Conservation (phyloP, 2,329 filamentous ascomycete genomes). For the Penicillium crustosum region DNA sequence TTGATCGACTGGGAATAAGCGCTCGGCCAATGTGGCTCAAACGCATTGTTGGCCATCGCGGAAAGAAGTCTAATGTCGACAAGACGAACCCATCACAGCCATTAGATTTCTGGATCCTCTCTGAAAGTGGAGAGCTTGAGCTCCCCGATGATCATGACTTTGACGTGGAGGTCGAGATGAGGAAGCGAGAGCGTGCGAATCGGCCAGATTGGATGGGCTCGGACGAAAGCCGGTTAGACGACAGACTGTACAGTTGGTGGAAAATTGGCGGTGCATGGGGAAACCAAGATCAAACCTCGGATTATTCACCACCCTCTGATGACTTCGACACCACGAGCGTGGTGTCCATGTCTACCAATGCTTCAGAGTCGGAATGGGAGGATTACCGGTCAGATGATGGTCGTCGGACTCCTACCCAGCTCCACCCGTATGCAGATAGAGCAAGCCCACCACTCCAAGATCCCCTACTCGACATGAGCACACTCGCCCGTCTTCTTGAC, state of each 20-base stretch:
- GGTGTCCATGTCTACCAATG: slow-evolving; percentile 62
- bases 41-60: slow-evolving; percentile 33
- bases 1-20: slow-evolving; percentile 61
- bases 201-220: slow-evolving; percentile 43
- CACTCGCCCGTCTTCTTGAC: slow-evolving; percentile 78
- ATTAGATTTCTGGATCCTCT: slow-evolving; percentile 56
- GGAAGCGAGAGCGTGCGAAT: slow-evolving; percentile 56
- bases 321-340: slow-evolving; percentile 78
- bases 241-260: slow-evolving; percentile 81
- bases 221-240: slow-evolving; percentile 68
- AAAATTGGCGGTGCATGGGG: slow-evolving; percentile 82
- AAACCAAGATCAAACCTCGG: slow-evolving; percentile 73
- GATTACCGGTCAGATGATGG: slow-evolving; percentile 49
- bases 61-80: slow-evolving; percentile 18
- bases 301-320: slow-evolving; percentile 63
- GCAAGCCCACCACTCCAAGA: slow-evolving; percentile 59
- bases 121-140: slow-evolving; percentile 54
- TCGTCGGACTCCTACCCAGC: slow-evolving; percentile 72
- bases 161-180: slow-evolving; percentile 79
- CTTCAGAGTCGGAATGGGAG: slow-evolving; percentile 51
- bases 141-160: slow-evolving; percentile 63
- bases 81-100: slow-evolving; percentile 25
- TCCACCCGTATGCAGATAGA: slow-evolving; percentile 53
- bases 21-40: slow-evolving; percentile 64
- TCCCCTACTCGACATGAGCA: slow-evolving; percentile 62